A percentile compares a stretch with the other conserved stretches of the same genome.
Evolutionary conservation across 345 rosid species (phyloP).

Genomic region (Euphorbia lathyris): DNA sequence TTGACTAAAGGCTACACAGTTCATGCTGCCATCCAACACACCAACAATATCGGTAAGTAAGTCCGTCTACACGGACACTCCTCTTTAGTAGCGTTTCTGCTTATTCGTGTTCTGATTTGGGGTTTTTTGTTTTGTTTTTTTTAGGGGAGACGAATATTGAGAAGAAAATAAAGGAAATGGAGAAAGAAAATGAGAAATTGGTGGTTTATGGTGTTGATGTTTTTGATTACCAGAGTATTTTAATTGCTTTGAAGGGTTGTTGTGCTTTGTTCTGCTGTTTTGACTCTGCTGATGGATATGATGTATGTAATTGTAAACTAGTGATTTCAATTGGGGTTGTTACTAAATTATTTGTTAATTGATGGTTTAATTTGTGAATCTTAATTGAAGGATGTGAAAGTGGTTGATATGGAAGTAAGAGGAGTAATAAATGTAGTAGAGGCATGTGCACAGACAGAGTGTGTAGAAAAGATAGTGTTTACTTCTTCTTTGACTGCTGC

Average conservation of each 20-base stretch:
- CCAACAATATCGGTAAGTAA: constrained; percentile 32
- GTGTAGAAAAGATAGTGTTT: constrained; percentile 58
- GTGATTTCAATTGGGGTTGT: no score
- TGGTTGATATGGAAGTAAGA: constrained; percentile 70
- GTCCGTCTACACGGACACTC: no score
- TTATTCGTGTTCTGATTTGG: constrained; percentile 6
- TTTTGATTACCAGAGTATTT: constrained; percentile 75
- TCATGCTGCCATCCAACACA: constrained; percentile 68
- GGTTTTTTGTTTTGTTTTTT: background rate
- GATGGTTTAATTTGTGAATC: background rate
- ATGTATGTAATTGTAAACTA: constrained; percentile 36
- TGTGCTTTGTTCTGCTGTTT: constrained; percentile 70
- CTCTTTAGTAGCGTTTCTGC: no score
- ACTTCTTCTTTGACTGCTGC: constrained; percentile 77
- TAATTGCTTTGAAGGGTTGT: constrained; percentile 66
- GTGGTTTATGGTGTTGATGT: constrained; percentile 55
- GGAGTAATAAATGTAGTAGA: constrained; percentile 83
- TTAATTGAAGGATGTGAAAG: constrained; percentile 38
- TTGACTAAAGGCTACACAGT: constrained; percentile 70
- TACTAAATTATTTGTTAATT: no score
- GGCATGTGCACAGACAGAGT: constrained; percentile 78
- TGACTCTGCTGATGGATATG: constrained; percentile 60
- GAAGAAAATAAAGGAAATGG: constrained; percentile 64
- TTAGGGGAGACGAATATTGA: constrained; percentile 56
- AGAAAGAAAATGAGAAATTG: constrained; percentile 49